A percentile compares a stretch with the other conserved stretches of the same genome.
Evolutionary conservation across 1,139 yeast species (phyloP).

Genomic region (Lodderomyces theae): DNA sequence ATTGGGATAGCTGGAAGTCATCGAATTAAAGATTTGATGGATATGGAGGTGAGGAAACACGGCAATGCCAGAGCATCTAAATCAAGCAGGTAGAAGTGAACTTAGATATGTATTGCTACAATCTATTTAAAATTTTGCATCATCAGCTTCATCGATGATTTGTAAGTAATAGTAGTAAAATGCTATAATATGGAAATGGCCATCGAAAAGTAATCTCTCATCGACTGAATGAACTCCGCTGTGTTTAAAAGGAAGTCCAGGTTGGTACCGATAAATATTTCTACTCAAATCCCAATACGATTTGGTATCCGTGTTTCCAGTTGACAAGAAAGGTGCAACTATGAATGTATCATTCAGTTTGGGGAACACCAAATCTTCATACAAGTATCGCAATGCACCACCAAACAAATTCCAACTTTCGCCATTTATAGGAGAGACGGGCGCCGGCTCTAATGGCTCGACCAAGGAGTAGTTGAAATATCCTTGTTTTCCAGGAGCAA

Average conservation of each 20-base stretch:
- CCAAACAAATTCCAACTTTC: conserved; percentile 53
- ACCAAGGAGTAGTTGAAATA: conserved; percentile 40
- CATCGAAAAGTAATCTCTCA: conserved; percentile 30
- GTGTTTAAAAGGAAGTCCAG: conserved; percentile 22
- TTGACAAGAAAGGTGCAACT: conserved; percentile 32
- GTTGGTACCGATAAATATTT: conserved; percentile 37
- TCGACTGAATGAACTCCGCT: conserved; percentile 32
- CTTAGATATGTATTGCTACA: not conserved
- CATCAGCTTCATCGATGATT: conserved; percentile 24
- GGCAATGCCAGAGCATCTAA: conserved; percentile 49
- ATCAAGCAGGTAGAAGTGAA: conserved; percentile 14
- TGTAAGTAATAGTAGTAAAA: conserved; percentile 42
- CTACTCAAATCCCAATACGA: conserved; percentile 40
- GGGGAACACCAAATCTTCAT: conserved; percentile 39
- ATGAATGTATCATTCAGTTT: conserved; percentile 24
- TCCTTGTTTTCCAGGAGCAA: conserved; percentile 37
- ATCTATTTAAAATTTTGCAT: conserved; percentile 10
- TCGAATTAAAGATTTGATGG: conserved; percentile 80
- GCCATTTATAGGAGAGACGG: conserved; percentile 46
- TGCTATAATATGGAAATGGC: conserved; percentile 25
- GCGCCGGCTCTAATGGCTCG: conserved; percentile 54
- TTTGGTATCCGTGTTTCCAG: conserved; percentile 45
- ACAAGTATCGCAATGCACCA: conserved; percentile 57
- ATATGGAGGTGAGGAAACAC: conserved; percentile 71
- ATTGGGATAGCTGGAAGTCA: conserved; percentile 90